Conservation (phyloP, 345 rosid genomes). For the Heritiera littoralis region DNA sequence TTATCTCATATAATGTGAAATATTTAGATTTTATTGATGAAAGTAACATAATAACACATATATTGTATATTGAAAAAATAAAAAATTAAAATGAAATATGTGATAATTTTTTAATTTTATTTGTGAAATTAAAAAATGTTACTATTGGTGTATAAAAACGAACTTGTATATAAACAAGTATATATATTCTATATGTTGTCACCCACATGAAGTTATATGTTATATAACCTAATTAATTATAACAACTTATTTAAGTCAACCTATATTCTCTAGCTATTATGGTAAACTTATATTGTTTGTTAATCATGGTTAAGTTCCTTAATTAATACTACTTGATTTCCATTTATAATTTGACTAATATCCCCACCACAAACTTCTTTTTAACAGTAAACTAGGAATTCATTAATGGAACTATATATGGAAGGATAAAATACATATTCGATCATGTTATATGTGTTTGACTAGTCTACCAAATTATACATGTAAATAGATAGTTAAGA, state of each 20-base stretch:
- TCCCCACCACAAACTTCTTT: not conserved
- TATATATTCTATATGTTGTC: too few species aligned
- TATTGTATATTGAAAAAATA: too few species aligned
- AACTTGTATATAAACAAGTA: too few species aligned
- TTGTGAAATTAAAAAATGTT: too few species aligned
- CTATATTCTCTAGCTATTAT: not conserved
- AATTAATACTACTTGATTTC: constrained; percentile 13
- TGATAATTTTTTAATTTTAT: too few species aligned
- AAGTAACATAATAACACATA: too few species aligned
- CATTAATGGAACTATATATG: not conserved
- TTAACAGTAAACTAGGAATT: not conserved
- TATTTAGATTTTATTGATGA: too few species aligned
- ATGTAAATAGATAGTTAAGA: not conserved
- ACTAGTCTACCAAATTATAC: not conserved
- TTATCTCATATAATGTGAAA: too few species aligned
- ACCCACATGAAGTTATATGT: not conserved
- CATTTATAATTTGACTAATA: not conserved
- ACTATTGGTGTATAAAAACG: too few species aligned
- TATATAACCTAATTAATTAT: not conserved
- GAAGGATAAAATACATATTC: not conserved
- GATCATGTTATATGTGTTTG: not conserved
- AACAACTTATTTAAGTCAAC: not conserved
- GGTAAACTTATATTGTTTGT: too few species aligned
- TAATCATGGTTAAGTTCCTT: too few species aligned
- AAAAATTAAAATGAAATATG: too few species aligned